Percentiles rank a stretch among this genome's conserved stretches.
These are phyloP conservation scores for Lasiosphaeria miniovina DNA, from an alignment of 495 filamentous ascomycete genomes.

Conservation along the genomic window DNA sequence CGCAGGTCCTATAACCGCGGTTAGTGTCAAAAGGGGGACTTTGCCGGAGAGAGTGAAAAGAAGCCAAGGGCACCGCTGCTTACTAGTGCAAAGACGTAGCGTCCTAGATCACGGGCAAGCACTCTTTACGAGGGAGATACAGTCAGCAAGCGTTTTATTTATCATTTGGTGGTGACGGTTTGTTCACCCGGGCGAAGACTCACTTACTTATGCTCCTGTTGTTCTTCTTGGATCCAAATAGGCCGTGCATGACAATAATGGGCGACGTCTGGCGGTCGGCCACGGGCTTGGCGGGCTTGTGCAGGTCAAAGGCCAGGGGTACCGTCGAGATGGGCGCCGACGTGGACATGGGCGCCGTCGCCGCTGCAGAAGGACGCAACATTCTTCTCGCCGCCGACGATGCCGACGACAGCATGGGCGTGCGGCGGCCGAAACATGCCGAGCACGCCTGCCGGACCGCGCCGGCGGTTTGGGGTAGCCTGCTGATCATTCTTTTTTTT, in stretches of 20 bases:
- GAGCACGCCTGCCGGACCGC: too few relatives aligned
- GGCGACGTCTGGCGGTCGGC: constrained; percentile 52
- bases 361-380: too few relatives aligned
- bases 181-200: constrained; percentile 30
- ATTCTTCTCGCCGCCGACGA: too few relatives aligned
- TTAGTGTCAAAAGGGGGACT: constrained; percentile 1
- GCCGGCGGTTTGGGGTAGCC: too few relatives aligned
- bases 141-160: constrained; percentile 5
- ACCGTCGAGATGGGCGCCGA: constrained; percentile 25
- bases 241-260: constrained; percentile 86
- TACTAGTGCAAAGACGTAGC: constrained; percentile 82
- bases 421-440: too few relatives aligned
- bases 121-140: constrained; percentile 41
- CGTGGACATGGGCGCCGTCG: too few relatives aligned
- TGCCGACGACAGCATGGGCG: too few relatives aligned
- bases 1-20: constrained; percentile 66
- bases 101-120: constrained; percentile 75
- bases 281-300: constrained; percentile 46
- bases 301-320: constrained; percentile 57
- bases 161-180: neutral
- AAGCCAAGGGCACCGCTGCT: constrained; percentile 21
- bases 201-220: constrained; percentile 96
- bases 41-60: neutral
- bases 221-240: constrained; percentile 96
- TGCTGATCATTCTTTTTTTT: too few relatives aligned